phyloP scores from a whole-genome alignment of 2,329 filamentous ascomycete genomes.

The Plectosphaerella cucumerina region DNA sequence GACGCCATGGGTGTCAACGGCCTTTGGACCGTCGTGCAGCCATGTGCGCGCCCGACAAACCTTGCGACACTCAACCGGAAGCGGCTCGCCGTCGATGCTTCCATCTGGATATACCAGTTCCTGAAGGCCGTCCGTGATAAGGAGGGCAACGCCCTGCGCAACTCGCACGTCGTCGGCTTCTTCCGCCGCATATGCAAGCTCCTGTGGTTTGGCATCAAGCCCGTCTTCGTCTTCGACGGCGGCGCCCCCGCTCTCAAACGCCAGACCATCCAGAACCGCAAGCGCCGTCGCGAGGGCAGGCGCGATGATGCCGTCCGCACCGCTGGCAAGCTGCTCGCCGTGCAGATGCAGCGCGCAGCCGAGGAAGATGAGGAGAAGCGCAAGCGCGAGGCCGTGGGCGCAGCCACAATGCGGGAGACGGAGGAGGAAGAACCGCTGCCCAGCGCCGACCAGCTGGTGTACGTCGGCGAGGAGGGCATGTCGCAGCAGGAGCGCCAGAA shows the following conservation, averaged over 20 bases:
- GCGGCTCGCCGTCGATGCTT: constrained; percentile 93
- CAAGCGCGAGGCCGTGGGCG: constrained; percentile 32
- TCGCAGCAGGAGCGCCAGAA: constrained; percentile 68
- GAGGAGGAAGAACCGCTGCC: constrained; percentile 66
- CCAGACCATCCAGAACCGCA: constrained; percentile 78
- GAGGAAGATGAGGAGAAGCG: constrained; percentile 77
- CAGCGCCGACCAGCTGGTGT: constrained; percentile 67
- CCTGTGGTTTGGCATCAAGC: constrained; percentile 91
- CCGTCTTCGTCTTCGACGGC: constrained; percentile 97
- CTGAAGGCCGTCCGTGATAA: constrained; percentile 98
- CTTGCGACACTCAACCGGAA: constrained; percentile 95
- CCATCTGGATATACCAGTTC: constrained; percentile 99
- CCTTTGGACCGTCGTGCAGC: constrained; percentile 94
- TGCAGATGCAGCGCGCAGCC: constrained; percentile 88
- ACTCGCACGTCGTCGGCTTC: constrained; percentile 95
- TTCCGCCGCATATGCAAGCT: constrained; percentile 98
- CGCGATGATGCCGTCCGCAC: constrained; percentile 90
- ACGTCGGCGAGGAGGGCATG: constrained; percentile 87
- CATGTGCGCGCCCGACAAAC: constrained; percentile 92
- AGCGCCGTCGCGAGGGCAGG: constrained; percentile 77
- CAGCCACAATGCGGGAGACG: constrained; percentile 24
- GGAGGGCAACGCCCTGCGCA: constrained; percentile 92
- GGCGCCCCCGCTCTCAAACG: constrained; percentile 88
- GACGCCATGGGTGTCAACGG: constrained; percentile 88
- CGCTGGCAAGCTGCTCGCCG: constrained; percentile 83